Conservation (phyloP, 345 rosid genomes). For the Kernera saxatilis region DNA sequence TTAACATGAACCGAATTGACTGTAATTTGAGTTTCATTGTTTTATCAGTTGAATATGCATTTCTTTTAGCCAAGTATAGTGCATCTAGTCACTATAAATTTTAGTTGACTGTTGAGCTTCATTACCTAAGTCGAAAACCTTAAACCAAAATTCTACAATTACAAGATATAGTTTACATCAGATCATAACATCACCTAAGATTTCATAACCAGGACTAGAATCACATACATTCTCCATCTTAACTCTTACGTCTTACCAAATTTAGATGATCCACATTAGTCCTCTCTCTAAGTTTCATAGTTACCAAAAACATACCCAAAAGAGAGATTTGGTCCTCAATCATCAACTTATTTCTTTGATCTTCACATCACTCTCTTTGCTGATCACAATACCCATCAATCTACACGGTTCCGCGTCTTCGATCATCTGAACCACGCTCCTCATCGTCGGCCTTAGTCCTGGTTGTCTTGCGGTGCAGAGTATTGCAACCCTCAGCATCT, state of each 20-base stretch:
- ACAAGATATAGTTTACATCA: constrained; percentile 24
- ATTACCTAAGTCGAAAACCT: not conserved
- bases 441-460: constrained; percentile 68
- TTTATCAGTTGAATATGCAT: not conserved
- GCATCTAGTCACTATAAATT: not conserved
- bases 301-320: constrained; percentile 6
- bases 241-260: not conserved
- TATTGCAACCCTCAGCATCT: constrained; percentile 62
- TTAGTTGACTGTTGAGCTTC: not conserved
- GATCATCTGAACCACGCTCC: constrained; percentile 80
- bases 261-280: not conserved
- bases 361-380: constrained; percentile 35
- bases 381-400: constrained; percentile 42
- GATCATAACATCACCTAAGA: not conserved
- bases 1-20: not conserved
- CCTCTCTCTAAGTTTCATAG: constrained; percentile 1
- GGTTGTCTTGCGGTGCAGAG: constrained; percentile 63
- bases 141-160: constrained; percentile 9
- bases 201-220: not conserved
- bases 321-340: not conserved
- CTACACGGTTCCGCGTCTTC: constrained; percentile 73
- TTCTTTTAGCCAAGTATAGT: not conserved
- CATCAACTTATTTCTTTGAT: constrained; percentile 29
- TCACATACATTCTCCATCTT: constrained; percentile 7
- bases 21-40: not conserved